These are phyloP conservation scores for Kwoniella europaea DNA, from an alignment of 768 basidiomycete genomes.

Conservation along the genomic window DNA sequence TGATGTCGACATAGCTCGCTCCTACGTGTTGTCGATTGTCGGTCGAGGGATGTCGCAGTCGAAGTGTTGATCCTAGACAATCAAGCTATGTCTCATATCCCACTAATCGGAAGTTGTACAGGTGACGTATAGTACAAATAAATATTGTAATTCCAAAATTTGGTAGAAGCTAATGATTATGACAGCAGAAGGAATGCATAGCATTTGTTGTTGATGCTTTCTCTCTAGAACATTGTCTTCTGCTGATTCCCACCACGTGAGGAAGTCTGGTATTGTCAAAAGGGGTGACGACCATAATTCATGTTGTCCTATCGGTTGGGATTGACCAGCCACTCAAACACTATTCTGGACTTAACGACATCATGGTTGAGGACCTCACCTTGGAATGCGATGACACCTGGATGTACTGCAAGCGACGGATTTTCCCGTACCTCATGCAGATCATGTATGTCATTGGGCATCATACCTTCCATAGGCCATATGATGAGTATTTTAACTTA, in stretches of 20 bases:
- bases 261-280: background rate
- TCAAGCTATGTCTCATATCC: slow-evolving; percentile 20
- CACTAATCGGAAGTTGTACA: background rate
- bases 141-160: background rate
- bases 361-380: background rate
- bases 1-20: background rate
- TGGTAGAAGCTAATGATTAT: background rate
- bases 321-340: slow-evolving; percentile 3
- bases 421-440: background rate
- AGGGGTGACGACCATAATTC: background rate
- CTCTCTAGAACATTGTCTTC: background rate
- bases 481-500: background rate
- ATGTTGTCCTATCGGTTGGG: slow-evolving; percentile 3
- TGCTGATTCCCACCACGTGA: slow-evolving; percentile 9
- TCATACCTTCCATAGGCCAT: no score
- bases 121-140: no score
- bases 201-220: background rate
- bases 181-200: background rate
- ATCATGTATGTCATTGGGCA: background rate
- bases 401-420: background rate
- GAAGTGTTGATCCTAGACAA: slow-evolving; percentile 17
- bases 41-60: background rate
- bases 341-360: background rate
- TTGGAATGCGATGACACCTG: background rate
- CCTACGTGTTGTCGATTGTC: background rate